Base-by-base conservation (phyloP, 805 yeast species). In the Cyberlindnera galapagoensis region DNA sequence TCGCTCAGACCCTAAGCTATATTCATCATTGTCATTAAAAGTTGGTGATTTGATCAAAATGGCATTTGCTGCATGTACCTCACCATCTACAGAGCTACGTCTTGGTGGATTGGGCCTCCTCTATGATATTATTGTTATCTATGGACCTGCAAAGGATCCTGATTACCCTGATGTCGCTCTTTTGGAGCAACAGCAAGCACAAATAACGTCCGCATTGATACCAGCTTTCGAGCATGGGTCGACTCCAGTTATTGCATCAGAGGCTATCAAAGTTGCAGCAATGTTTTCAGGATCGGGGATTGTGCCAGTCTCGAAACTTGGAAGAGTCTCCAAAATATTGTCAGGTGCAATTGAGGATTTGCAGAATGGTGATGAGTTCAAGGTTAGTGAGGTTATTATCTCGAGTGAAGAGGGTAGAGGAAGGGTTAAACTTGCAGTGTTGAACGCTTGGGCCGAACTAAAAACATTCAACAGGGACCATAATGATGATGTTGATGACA, bases 161-260 rank as follows among this genome's bases (percentile, higher is more conserved):
- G 69, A 82, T 18, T 80, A 77, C 45, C 80, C 84, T 0, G 76
- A 77, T 4, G 70, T 71, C 11, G 71, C 90, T 0, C 65, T 87
- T 8, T 60, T 90, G 26, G 95, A 84, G 43, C 97, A 88, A 56
- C 95, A 83, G 49, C 96, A 92, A 48, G 97, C 97, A 0, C 96
- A 86, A 46, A 84, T 92, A 8, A 79, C 84, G 8, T 80, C 95
- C 36, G 94, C 97, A 0, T 65, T 90, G 35, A 71, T 86, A 30
- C 95, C 97, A 0, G 85, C 94, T 9, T 90, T 92, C 58, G 70
- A 69, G 21, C 62, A 69, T 4, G 88, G 78, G 13, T 78, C 87
- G 35, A 77, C 80, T 9, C 74, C 94, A 2, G 70, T 71, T 22
- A 69, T 86, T 1, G 87, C 90, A 1, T 72, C 83, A 15, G 72